phyloP scores from a whole-genome alignment of 768 basidiomycete genomes.

The Pleurotus sapidus region DNA sequence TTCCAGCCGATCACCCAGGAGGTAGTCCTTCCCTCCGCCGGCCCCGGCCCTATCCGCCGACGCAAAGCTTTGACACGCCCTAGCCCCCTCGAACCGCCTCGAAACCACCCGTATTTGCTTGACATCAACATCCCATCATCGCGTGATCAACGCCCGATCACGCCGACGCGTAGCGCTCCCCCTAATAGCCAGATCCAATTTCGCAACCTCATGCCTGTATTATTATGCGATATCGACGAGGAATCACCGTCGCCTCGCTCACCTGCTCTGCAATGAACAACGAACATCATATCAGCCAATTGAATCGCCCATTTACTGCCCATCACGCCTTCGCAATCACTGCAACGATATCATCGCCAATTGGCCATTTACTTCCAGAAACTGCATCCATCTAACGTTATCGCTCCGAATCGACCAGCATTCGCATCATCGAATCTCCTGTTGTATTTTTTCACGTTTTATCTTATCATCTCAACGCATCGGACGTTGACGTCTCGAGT shows the following conservation, averaged over 20 bases:
- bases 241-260: constrained; percentile 17
- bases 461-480: constrained; percentile 1
- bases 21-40: constrained; percentile 14
- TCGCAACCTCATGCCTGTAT: constrained; percentile 61
- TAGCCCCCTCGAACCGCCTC: constrained; percentile 36
- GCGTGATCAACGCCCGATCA: constrained; percentile 4
- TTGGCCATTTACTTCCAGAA: neutral
- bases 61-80: constrained; percentile 52
- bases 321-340: neutral
- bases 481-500: neutral
- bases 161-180: constrained; percentile 6
- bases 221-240: constrained; percentile 28
- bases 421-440: neutral
- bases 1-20: neutral
- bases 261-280: constrained; percentile 5
- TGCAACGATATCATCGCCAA: neutral
- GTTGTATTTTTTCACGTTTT: neutral
- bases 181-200: constrained; percentile 11
- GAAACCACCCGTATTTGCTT: neutral
- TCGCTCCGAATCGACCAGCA: neutral
- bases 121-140: neutral
- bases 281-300: neutral
- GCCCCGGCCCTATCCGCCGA: constrained; percentile 56
- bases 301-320: neutral
- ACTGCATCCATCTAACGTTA: neutral